phyloP scores from a whole-genome alignment of 2,329 filamentous ascomycete species.

The Myriosclerotinia scirpicola region DNA sequence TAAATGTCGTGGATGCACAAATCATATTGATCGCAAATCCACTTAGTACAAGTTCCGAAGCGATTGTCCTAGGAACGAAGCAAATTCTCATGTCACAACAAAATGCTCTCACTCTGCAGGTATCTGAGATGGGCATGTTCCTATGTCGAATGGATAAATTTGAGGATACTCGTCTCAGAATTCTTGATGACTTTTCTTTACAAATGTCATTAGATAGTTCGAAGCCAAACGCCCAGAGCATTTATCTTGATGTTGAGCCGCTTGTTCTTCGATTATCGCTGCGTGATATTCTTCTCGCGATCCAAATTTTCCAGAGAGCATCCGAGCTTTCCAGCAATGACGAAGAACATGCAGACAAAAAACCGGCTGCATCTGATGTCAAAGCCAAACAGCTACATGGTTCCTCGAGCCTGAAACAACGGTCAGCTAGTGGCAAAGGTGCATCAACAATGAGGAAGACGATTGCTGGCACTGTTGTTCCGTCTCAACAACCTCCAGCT shows the following conservation, averaged over 20 bases:
- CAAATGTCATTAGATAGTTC: constrained; percentile 81
- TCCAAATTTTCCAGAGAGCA: constrained; percentile 89
- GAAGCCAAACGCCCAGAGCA: constrained; percentile 64
- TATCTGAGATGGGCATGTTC: constrained; percentile 97
- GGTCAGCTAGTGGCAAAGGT: constrained; percentile 57
- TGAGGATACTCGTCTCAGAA: constrained; percentile 83
- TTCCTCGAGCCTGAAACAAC: constrained; percentile 49
- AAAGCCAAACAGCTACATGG: constrained; percentile 54
- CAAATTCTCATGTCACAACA: constrained; percentile 92
- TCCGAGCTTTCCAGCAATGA: constrained; percentile 75
- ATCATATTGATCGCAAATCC: constrained; percentile 96
- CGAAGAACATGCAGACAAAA: constrained; percentile 51
- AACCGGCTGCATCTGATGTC: constrained; percentile 47
- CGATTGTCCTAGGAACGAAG: constrained; percentile 91
- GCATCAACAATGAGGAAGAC: constrained; percentile 53
- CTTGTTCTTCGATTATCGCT: constrained; percentile 87
- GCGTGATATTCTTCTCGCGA: constrained; percentile 88
- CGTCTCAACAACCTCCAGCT: constrained; percentile 22
- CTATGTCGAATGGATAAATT: constrained; percentile 98
- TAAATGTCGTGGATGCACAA: constrained; percentile 95
- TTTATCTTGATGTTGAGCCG: constrained; percentile 86
- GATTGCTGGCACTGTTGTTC: constrained; percentile 42
- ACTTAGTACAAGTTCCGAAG: constrained; percentile 83
- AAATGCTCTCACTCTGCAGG: constrained; percentile 88
- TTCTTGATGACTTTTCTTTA: constrained; percentile 94